phyloP scores from a whole-genome alignment of 805 yeast species.

The Ogataea paraovalis region DNA sequence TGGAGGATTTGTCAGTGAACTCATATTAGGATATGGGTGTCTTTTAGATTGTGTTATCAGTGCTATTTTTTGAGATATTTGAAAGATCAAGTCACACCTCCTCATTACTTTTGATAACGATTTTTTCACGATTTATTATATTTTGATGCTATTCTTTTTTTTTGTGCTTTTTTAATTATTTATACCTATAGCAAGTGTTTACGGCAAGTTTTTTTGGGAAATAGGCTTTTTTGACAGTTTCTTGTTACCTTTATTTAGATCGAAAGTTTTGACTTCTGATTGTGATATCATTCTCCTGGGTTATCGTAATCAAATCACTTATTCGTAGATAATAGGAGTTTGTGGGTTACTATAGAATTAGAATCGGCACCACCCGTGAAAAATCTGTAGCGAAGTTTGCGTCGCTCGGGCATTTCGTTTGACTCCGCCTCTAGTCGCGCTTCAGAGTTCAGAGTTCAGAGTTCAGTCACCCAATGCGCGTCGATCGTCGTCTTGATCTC shows the following conservation, averaged over 20 bases:
- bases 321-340: too few species aligned
- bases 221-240: neutral
- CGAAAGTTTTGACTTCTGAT: neutral
- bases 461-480: too few species aligned
- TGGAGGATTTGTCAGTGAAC: neutral
- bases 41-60: neutral
- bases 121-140: neutral
- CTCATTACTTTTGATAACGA: neutral
- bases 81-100: too few species aligned
- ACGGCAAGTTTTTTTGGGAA: neutral
- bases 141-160: neutral
- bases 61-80: neutral
- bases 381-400: too few species aligned
- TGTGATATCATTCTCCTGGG: neutral
- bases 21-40: constrained; percentile 2
- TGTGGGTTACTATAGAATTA: too few species aligned
- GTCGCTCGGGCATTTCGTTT: too few species aligned
- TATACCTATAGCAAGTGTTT: too few species aligned
- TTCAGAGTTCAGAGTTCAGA: too few species aligned
- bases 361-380: too few species aligned
- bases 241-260: neutral
- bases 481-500: neutral
- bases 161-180: neutral
- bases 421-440: too few species aligned
- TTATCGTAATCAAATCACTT: too few species aligned